A percentile compares a stretch with the other conserved stretches of the same genome.
phyloP scores from a whole-genome alignment of 768 basidiomycete genomes.

The Tulasnella sp. region DNA sequence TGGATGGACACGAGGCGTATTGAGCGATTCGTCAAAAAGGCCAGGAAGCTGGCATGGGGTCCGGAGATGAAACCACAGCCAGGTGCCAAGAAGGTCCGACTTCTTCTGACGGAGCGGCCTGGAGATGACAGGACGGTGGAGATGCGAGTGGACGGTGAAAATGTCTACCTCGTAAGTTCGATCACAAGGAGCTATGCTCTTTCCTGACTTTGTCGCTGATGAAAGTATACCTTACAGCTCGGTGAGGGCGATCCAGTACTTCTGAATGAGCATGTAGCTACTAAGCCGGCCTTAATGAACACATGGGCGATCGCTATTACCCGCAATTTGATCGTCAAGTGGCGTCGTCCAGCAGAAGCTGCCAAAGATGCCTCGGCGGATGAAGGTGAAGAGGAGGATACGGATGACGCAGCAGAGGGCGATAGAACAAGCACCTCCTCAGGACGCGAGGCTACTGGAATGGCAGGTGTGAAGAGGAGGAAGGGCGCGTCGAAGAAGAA shows the following conservation, averaged over 20 bases:
- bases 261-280: constrained; percentile 48
- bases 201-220: constrained; percentile 8
- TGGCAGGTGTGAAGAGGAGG: constrained; percentile 9
- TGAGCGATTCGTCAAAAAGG: constrained; percentile 45
- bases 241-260: constrained; percentile 49
- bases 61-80: constrained; percentile 52
- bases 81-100: constrained; percentile 55
- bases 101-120: constrained; percentile 14
- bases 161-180: constrained; percentile 60
- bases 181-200: constrained; percentile 1
- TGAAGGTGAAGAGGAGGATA: constrained; percentile 14
- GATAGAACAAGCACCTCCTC: background rate
- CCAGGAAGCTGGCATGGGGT: constrained; percentile 73
- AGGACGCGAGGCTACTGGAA: background rate
- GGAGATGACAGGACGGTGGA: constrained; percentile 43
- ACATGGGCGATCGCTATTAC: constrained; percentile 62
- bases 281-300: constrained; percentile 41
- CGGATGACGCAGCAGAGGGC: constrained; percentile 12
- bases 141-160: constrained; percentile 65
- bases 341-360: constrained; percentile 15
- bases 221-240: constrained; percentile 33
- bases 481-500: constrained; percentile 13
- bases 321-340: constrained; percentile 23
- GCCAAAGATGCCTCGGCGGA: background rate
- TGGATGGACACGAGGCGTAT: constrained; percentile 60